phyloP scores from a whole-genome alignment of 1,284 basidiomycete genomes.

The Cryptococcus floricola region DNA sequence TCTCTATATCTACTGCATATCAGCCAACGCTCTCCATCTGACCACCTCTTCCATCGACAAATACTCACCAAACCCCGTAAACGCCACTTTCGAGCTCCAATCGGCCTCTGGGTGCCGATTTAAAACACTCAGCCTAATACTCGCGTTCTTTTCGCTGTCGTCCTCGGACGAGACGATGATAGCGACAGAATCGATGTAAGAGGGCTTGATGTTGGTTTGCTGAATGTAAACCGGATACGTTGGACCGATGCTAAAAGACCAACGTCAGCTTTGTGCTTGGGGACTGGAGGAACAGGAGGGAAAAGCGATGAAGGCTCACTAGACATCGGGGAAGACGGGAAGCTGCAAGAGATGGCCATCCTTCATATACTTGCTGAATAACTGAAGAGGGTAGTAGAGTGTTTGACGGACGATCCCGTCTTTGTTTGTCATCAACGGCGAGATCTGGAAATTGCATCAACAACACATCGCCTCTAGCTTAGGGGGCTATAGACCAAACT shows the following conservation, averaged over 20 bases:
- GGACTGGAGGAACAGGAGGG: background rate
- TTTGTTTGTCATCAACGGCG: conserved; percentile 37
- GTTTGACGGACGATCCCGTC: conserved; percentile 34
- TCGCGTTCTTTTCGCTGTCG: conserved; percentile 6
- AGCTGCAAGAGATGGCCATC: conserved; percentile 32
- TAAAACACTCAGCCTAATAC: conserved; percentile 35
- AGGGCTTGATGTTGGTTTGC: conserved; percentile 23
- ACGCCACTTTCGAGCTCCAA: conserved; percentile 24
- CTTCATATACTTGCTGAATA: conserved; percentile 42
- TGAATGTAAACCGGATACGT: conserved; percentile 39
- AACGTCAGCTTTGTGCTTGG: background rate
- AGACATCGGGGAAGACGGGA: conserved; percentile 28
- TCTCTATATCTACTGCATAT: conserved; percentile 16
- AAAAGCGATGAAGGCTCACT: conserved; percentile 18
- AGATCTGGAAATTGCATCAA: conserved; percentile 23
- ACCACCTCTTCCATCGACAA: conserved; percentile 2
- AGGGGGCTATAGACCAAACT: background rate
- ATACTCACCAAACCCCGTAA: conserved; percentile 26
- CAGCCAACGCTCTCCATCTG: background rate
- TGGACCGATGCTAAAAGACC: conserved; percentile 24
- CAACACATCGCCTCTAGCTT: background rate
- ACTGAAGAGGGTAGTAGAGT: conserved; percentile 36
- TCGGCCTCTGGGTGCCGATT: conserved; percentile 39
- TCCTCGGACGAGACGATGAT: conserved; percentile 14
- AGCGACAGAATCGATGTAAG: conserved; percentile 38